Base-by-base conservation (phyloP, 495 filamentous ascomycete genomes). In the Talaromyces proteolyticus region DNA sequence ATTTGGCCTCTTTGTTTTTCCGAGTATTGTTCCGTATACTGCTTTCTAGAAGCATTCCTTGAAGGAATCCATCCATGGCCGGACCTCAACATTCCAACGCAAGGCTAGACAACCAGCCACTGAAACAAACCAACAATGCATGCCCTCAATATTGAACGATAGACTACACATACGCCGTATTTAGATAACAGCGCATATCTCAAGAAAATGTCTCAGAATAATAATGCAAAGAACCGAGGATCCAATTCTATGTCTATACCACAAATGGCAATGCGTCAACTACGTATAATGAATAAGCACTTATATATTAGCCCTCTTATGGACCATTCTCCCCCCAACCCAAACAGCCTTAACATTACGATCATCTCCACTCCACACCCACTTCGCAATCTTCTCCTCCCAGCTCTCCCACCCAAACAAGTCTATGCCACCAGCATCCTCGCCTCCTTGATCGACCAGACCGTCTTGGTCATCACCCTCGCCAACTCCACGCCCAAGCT, bases 291-390 rank as follows among this genome's bases (percentile, higher is more conserved):
- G 11, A 20, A 24, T 37, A 34, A 3, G 12, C n/a, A 12, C 23
- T n/a, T 44, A 44, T 26, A 16, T 39, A 24, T 39, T 16, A 18
- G 34, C 20, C 19, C 37, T 39, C 47, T 41, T 62, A 72, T 93
- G 87, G 43, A 95, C 91, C 67, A 89, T 61, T 58, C 79, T 63
- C 37, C 91, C 91, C 55, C 69, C 75, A 20, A 95, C 88, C 88
- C 88, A 96, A 0, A 96, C 91, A 46, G 67, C 77, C 57, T 66
- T 68, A 2, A 86, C 86, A 68, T 94, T 94, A 55, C 90, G 65
- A 63, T 95, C 90, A 72, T 93, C 87, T 0, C 91, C 91, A 47
- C 78, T 85, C 69, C 82, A 95, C 43, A 95, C 74, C 91, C 91
- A 96, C 77, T 95, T 95, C 19, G 86, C 84, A 8, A 95, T 60